phyloP scores from a whole-genome alignment of 2,329 filamentous ascomycete species.

The Curvularia hawaiiensis region DNA sequence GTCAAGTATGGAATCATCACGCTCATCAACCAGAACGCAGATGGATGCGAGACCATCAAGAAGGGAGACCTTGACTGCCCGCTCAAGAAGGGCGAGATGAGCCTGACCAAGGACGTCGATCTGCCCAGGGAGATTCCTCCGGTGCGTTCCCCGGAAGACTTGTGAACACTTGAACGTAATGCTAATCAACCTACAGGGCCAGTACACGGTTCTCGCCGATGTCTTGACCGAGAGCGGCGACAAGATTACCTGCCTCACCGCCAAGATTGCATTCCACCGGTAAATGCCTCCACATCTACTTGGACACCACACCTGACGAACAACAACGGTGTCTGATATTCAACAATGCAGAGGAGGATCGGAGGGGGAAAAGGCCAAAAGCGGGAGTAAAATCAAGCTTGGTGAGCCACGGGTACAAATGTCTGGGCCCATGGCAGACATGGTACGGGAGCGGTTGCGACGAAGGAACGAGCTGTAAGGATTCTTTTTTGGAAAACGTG shows the following conservation, averaged over 20 bases:
- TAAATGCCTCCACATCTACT: slow-evolving; percentile 31
- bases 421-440: slow-evolving; percentile 43
- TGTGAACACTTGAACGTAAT: not conserved
- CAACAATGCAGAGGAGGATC: slow-evolving; percentile 13
- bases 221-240: slow-evolving; percentile 75
- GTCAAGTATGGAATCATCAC: slow-evolving; percentile 96
- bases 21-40: slow-evolving; percentile 77
- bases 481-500: slow-evolving; percentile 14
- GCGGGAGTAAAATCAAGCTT: slow-evolving; percentile 27
- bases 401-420: slow-evolving; percentile 42
- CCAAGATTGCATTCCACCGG: slow-evolving; percentile 67
- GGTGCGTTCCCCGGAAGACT: slow-evolving; percentile 59
- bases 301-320: slow-evolving; percentile 19
- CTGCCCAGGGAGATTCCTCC: slow-evolving; percentile 87
- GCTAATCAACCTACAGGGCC: slow-evolving; percentile 64
- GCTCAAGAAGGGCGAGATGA: slow-evolving; percentile 76
- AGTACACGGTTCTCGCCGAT: slow-evolving; percentile 86
- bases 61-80: slow-evolving; percentile 92
- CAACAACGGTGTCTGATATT: slow-evolving; percentile 15
- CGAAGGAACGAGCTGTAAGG: slow-evolving; percentile 41
- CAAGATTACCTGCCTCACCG: slow-evolving; percentile 85
- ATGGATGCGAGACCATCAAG: slow-evolving; percentile 86
- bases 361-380: slow-evolving; percentile 4
- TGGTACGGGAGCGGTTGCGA: slow-evolving; percentile 37
- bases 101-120: slow-evolving; percentile 79